A percentile compares a stretch with the other conserved stretches of the same genome.
Conservation (phyloP, 768 basidiomycete species). For the Candolleomyces efflorescens region DNA sequence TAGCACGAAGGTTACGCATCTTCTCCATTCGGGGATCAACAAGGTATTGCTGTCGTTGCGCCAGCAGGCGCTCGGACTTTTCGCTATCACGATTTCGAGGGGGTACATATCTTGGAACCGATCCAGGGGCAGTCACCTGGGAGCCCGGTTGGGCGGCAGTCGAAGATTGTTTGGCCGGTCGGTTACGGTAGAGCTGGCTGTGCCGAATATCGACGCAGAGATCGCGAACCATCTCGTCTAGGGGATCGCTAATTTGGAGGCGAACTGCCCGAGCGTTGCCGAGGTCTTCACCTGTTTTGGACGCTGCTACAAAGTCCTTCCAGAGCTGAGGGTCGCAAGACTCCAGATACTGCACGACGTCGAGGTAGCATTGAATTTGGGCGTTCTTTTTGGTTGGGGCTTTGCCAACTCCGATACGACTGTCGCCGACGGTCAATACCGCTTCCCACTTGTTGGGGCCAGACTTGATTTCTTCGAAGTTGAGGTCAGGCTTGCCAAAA, state of each 20-base stretch:
- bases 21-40: slow-evolving; percentile 51
- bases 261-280: slow-evolving; percentile 67
- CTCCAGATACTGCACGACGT: slow-evolving; percentile 85
- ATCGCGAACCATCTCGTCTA: slow-evolving; percentile 70
- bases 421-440: slow-evolving; percentile 68
- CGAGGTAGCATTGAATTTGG: slow-evolving; percentile 71
- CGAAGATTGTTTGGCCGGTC: slow-evolving; percentile 33
- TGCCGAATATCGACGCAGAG: slow-evolving; percentile 63
- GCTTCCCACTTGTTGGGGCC: slow-evolving; percentile 58
- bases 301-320: slow-evolving; percentile 60
- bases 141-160: slow-evolving; percentile 2
- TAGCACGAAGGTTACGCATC: slow-evolving; percentile 63
- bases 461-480: slow-evolving; percentile 34
- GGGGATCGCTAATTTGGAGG: slow-evolving; percentile 56
- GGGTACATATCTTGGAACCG: slow-evolving; percentile 4
- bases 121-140: slow-evolving; percentile 10
- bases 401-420: slow-evolving; percentile 78
- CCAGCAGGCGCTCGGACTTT: slow-evolving; percentile 57
- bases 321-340: slow-evolving; percentile 79
- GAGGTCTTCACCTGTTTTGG: slow-evolving; percentile 62
- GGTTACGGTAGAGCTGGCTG: slow-evolving; percentile 62
- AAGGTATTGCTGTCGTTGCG: slow-evolving; percentile 56
- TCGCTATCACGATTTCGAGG: slow-evolving; percentile 7
- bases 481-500: slow-evolving; percentile 71
- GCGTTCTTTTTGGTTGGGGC: slow-evolving; percentile 70